These are phyloP conservation scores for Huntiella savannae DNA, from an alignment of 2,329 filamentous ascomycete genomes.

Conservation along the genomic window DNA sequence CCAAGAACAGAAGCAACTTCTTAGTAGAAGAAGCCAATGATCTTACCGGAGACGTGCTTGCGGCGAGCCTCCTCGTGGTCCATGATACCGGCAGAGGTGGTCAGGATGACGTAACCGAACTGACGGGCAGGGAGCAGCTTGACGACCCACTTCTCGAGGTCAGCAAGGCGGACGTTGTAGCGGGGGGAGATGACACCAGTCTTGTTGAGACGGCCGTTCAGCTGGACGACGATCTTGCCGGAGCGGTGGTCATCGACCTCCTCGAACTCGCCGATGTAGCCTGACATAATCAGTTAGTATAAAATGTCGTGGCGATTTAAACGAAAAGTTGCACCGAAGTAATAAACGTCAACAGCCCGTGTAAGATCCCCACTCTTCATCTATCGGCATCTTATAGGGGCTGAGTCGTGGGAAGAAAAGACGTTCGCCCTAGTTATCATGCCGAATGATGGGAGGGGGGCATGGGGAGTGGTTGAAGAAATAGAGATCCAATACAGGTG, in stretches of 20 bases:
- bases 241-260: slow-evolving; percentile 98
- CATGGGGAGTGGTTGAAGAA: neutral
- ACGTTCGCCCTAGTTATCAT: slow-evolving; percentile 99
- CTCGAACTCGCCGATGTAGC: slow-evolving; percentile 99
- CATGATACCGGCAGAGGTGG: slow-evolving; percentile 98
- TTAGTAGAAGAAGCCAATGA: slow-evolving; percentile 99
- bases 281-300: slow-evolving; percentile 39
- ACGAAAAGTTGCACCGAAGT: slow-evolving; percentile 60
- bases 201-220: slow-evolving; percentile 72
- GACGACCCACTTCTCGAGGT: slow-evolving; percentile 99
- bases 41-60: slow-evolving; percentile 98
- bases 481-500: neutral
- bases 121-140: slow-evolving; percentile 98
- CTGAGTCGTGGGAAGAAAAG: slow-evolving; percentile 60
- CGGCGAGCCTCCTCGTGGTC: slow-evolving; percentile 98
- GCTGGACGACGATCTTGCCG: slow-evolving; percentile 99
- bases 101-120: slow-evolving; percentile 98
- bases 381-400: slow-evolving; percentile 99
- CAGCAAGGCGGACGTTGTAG: slow-evolving; percentile 95
- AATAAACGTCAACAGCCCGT: slow-evolving; percentile 55
- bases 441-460: slow-evolving; percentile 42
- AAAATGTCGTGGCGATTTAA: slow-evolving; percentile 82
- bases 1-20: slow-evolving; percentile 11
- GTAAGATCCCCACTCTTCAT: slow-evolving; percentile 86
- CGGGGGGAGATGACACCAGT: slow-evolving; percentile 97